A percentile compares a stretch with the other conserved stretches of the same genome.
Evolutionary conservation across 2,329 filamentous ascomycete species (phyloP).

Genomic region (Botryotinia convoluta): DNA sequence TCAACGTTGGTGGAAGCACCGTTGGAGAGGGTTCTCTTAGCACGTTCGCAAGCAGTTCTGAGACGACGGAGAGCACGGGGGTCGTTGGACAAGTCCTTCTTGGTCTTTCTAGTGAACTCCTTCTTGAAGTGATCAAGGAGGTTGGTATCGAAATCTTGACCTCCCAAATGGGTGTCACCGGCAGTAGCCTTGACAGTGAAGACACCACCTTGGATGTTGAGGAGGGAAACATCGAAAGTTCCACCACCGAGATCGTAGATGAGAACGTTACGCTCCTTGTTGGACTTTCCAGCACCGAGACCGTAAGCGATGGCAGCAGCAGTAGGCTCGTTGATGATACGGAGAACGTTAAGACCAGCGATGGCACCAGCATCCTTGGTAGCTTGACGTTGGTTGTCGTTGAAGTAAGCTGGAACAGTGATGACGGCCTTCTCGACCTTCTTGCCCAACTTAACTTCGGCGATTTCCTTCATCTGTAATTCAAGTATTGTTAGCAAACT

Average conservation of each 20-base stretch:
- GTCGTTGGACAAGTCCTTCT: conserved; percentile 77
- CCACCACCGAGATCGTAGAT: conserved; percentile 99
- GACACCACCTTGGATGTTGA: conserved; percentile 98
- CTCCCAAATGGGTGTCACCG: conserved; percentile 95
- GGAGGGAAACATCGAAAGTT: conserved; percentile 99
- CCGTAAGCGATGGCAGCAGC: conserved; percentile 98
- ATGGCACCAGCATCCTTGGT: conserved; percentile 99
- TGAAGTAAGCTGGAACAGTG: conserved; percentile 99
- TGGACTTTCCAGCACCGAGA: conserved; percentile 89
- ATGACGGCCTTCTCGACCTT: conserved; percentile 99
- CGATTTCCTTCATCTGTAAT: conserved; percentile 94
- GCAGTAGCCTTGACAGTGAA: conserved; percentile 99
- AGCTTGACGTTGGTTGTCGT: conserved; percentile 99
- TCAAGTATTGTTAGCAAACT: conserved; percentile 5
- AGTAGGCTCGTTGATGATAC: conserved; percentile 99
- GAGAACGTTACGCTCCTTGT: conserved; percentile 97
- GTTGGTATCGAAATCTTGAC: conserved; percentile 95
- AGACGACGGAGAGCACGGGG: conserved; percentile 92
- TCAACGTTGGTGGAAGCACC: conserved; percentile 97
- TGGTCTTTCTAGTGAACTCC: conserved; percentile 80
- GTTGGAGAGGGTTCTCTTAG: conserved; percentile 97
- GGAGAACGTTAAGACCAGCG: conserved; percentile 93
- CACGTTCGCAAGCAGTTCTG: conserved; percentile 97
- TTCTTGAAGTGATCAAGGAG: conserved; percentile 96
- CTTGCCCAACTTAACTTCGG: conserved; percentile 97